These are phyloP conservation scores for Coemansia nantahalensis DNA, from an alignment of 192 early-diverging fungal species.

Conservation along the genomic window DNA sequence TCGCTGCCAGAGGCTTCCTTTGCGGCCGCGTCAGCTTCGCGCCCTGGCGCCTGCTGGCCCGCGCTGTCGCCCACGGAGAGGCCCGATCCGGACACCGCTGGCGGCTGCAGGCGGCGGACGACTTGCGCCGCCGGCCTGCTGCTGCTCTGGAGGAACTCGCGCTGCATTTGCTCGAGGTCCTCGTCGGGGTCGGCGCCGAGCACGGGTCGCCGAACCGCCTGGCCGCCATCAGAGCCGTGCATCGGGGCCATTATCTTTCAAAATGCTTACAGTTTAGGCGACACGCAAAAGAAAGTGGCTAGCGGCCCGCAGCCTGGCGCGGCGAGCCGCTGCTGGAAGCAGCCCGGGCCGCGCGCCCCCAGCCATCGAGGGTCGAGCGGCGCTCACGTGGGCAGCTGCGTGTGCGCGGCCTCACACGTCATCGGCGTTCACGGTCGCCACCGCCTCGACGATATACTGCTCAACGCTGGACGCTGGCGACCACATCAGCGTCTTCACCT, in stretches of 20 bases:
- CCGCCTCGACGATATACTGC: constrained; percentile 50
- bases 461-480: constrained; percentile 39
- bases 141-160: constrained; percentile 33
- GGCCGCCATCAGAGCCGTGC: neutral
- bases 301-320: too few relatives aligned
- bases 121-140: constrained; percentile 44
- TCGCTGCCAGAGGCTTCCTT: constrained; percentile 1
- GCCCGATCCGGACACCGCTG: constrained; percentile 1
- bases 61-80: neutral
- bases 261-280: too few relatives aligned
- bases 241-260: too few relatives aligned
- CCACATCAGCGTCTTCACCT: constrained; percentile 51
- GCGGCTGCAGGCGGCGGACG: constrained; percentile 17
- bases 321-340: too few relatives aligned
- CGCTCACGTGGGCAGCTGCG: too few relatives aligned
- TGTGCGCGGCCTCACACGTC: constrained; percentile 23
- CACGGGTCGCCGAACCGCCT: constrained; percentile 8
- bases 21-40: neutral
- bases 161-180: constrained; percentile 43
- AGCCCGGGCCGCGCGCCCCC: too few relatives aligned
- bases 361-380: too few relatives aligned
- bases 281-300: too few relatives aligned
- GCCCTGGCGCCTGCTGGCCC: too few relatives aligned
- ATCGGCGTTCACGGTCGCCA: constrained; percentile 33
- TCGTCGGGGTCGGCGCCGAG: constrained; percentile 20